Conservation (phyloP, 139 green algal genomes). For the Tetraselmis striata region DNA sequence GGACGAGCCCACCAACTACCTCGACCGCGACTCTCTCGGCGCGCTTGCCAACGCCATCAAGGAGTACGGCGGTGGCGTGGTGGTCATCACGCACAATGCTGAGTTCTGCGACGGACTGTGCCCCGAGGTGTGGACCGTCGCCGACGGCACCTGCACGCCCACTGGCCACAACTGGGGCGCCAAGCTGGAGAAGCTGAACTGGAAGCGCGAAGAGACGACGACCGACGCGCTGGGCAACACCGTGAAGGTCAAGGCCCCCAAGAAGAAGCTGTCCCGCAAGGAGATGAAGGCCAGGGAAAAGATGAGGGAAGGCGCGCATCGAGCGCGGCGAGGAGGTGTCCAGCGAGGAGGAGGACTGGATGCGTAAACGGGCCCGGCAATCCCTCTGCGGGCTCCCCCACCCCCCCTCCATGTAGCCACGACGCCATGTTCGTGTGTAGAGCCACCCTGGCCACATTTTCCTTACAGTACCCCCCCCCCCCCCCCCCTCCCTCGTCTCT, state of each 20-base stretch:
- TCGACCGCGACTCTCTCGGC: constrained; percentile 80
- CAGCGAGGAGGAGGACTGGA: constrained; percentile 56
- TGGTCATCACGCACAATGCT: constrained; percentile 81
- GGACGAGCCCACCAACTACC: constrained; percentile 88
- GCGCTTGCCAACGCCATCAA: constrained; percentile 72
- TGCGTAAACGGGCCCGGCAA: too few species aligned
- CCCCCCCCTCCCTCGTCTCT: too few species aligned
- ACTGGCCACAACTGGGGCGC: constrained; percentile 30
- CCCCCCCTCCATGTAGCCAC: too few species aligned
- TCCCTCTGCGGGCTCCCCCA: too few species aligned
- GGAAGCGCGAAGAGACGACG: constrained; percentile 71
- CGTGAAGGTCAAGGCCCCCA: constrained; percentile 77
- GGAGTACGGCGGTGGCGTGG: constrained; percentile 70
- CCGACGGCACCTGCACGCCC: constrained; percentile 50
- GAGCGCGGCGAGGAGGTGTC: constrained; percentile 73
- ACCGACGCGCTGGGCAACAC: constrained; percentile 82
- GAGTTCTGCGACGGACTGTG: constrained; percentile 73
- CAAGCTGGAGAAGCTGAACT: constrained; percentile 66
- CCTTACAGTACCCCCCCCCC: too few species aligned
- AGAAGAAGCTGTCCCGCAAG: constrained; percentile 87
- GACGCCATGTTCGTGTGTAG: too few species aligned
- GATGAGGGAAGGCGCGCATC: constrained; percentile 45
- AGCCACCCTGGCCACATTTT: too few species aligned
- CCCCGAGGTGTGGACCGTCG: constrained; percentile 80
- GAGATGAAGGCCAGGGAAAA: constrained; percentile 76